Evolutionary conservation across 192 early-diverging fungal species (phyloP).

Genomic region (Coemansia guatemalensis): DNA sequence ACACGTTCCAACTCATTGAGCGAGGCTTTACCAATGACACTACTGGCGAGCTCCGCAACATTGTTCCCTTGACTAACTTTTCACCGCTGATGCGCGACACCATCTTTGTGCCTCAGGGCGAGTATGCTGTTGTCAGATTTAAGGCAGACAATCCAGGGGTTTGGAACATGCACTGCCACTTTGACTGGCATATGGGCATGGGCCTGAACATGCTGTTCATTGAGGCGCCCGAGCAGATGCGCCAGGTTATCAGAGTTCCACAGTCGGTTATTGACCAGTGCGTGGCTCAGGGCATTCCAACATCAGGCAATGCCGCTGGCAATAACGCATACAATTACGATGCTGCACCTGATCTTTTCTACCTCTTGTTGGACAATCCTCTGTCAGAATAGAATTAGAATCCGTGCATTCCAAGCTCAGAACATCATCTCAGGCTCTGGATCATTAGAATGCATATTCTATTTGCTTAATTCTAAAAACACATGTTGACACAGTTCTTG

Average conservation of each 20-base stretch:
- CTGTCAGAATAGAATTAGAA: no score
- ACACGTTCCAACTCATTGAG: constrained; percentile 75
- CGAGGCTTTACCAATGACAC: constrained; percentile 40
- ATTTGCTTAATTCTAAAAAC: no score
- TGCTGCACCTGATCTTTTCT: constrained; percentile 17
- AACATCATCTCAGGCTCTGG: no score
- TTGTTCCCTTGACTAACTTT: constrained; percentile 7
- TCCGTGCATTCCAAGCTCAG: no score
- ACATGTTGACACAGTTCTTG: no score
- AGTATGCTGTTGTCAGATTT: constrained; percentile 70
- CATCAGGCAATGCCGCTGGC: constrained; percentile 30
- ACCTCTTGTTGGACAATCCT: background rate
- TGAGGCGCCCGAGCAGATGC: constrained; percentile 28
- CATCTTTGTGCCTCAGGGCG: constrained; percentile 58
- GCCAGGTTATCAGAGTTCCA: constrained; percentile 13
- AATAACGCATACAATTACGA: constrained; percentile 30
- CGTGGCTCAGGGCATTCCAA: constrained; percentile 15
- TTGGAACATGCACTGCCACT: constrained; percentile 86
- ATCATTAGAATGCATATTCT: no score
- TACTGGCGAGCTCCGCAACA: constrained; percentile 50
- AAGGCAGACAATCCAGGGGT: constrained; percentile 77
- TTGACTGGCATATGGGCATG: constrained; percentile 57
- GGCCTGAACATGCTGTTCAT: constrained; percentile 68
- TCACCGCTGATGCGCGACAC: constrained; percentile 59
- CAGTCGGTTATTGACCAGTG: constrained; percentile 32